A percentile compares a stretch with the other conserved stretches of the same genome.
phyloP scores from a whole-genome alignment of 495 filamentous ascomycete genomes.

The Penicillium chermesinum region DNA sequence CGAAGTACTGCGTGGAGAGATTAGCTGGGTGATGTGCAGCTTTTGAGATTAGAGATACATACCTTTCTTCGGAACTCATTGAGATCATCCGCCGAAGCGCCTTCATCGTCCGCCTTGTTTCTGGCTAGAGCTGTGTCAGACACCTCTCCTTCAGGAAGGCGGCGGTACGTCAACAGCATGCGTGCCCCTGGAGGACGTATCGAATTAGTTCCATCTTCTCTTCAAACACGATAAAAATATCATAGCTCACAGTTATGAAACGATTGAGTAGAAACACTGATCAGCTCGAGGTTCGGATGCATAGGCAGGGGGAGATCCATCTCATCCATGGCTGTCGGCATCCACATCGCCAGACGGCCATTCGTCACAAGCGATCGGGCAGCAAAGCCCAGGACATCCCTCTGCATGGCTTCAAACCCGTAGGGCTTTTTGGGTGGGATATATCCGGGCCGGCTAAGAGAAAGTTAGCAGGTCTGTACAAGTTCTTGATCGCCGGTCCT shows the following conservation, averaged over 20 bases:
- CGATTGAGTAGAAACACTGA: slow-evolving; percentile 72
- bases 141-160: slow-evolving; percentile 59
- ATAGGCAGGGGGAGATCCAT: slow-evolving; percentile 69
- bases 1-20: not conserved
- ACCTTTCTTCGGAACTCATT: slow-evolving; percentile 71
- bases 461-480: not conserved
- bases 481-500: not conserved
- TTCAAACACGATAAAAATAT: not conserved
- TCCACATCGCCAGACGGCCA: slow-evolving; percentile 89
- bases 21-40: not conserved
- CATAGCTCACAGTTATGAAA: slow-evolving; percentile 75
- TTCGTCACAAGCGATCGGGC: slow-evolving; percentile 70
- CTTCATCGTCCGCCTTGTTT: slow-evolving; percentile 34
- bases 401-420: slow-evolving; percentile 81
- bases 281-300: slow-evolving; percentile 70
- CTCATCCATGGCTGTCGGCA: slow-evolving; percentile 85
- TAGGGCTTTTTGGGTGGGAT: slow-evolving; percentile 88
- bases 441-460: slow-evolving; percentile 61
- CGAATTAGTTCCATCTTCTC: not conserved
- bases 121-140: slow-evolving; percentile 33
- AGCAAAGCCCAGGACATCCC: slow-evolving; percentile 82
- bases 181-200: slow-evolving; percentile 64
- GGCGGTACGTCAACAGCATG: slow-evolving; percentile 76
- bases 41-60: slow-evolving; percentile 1
- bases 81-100: slow-evolving; percentile 63